Conservation (phyloP, 768 basidiomycete species). For the Auriscalpium orientale region DNA sequence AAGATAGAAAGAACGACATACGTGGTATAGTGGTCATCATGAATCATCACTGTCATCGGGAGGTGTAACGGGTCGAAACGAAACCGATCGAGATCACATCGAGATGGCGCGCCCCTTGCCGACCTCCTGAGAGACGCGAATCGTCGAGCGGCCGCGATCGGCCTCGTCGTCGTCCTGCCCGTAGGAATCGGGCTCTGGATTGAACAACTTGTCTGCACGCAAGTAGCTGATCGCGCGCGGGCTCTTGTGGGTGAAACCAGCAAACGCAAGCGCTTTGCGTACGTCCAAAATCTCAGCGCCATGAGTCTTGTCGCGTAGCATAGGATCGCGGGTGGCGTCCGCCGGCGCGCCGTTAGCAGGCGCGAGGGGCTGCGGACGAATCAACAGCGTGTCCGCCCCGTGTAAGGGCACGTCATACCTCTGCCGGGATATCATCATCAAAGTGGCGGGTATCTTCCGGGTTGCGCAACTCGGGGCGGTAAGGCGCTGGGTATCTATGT, state of each 20-base stretch:
- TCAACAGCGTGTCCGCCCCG: conserved; percentile 12
- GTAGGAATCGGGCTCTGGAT: conserved; percentile 43
- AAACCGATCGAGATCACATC: conserved; percentile 39
- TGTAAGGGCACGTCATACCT: conserved; percentile 42
- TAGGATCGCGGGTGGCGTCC: conserved; percentile 83
- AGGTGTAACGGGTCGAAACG: conserved; percentile 5
- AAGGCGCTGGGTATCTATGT: conserved; percentile 78
- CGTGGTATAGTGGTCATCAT: not conserved
- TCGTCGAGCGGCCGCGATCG: conserved; percentile 56
- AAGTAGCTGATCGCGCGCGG: conserved; percentile 73
- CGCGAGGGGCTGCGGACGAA: conserved; percentile 66
- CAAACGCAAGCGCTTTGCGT: conserved; percentile 87
- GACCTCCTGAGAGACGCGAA: conserved; percentile 53
- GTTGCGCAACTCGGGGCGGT: conserved; percentile 73
- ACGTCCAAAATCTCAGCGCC: conserved; percentile 84
- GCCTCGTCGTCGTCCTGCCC: conserved; percentile 29
- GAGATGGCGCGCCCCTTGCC: conserved; percentile 79
- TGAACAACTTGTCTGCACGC: conserved; percentile 68
- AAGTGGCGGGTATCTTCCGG: conserved; percentile 93
- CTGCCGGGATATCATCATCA: conserved; percentile 86
- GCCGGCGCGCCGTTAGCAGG: conserved; percentile 80
- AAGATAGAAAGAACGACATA: conserved; percentile 6
- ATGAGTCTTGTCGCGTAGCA: conserved; percentile 79
- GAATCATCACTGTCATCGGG: conserved; percentile 7
- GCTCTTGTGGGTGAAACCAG: conserved; percentile 86